Conservation (phyloP, 2,329 filamentous ascomycete genomes). For the Reticulascus tulasneorum region DNA sequence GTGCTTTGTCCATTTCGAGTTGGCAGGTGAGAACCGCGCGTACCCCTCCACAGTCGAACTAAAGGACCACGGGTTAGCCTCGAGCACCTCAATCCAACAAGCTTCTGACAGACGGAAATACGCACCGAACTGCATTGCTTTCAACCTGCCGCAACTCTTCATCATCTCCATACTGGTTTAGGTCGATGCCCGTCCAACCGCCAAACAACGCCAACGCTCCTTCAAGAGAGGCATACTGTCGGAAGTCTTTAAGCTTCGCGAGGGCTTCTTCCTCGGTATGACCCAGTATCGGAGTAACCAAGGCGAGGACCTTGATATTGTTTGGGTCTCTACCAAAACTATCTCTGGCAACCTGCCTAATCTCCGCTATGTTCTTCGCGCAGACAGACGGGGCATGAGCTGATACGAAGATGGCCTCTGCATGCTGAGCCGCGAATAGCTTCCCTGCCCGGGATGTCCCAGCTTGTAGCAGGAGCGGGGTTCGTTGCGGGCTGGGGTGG, state of each 20-base stretch:
- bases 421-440: conserved; percentile 64
- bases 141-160: conserved; percentile 60
- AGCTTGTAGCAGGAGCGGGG: conserved; percentile 66
- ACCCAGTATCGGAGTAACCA: conserved; percentile 63
- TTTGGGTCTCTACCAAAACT: conserved; percentile 53
- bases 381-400: conserved; percentile 61
- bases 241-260: conserved; percentile 59
- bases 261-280: conserved; percentile 62
- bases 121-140: conserved; percentile 53
- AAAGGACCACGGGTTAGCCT: conserved; percentile 3
- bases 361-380: conserved; percentile 58
- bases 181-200: conserved; percentile 64
- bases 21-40: conserved; percentile 52
- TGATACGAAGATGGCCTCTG: conserved; percentile 67
- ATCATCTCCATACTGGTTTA: conserved; percentile 58
- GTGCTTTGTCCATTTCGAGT: conserved; percentile 68
- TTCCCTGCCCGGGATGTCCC: conserved; percentile 65
- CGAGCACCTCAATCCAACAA: not conserved
- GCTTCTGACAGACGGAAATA: not conserved
- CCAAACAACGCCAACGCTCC: conserved; percentile 69
- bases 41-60: conserved; percentile 53
- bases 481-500: conserved; percentile 63
- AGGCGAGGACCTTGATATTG: conserved; percentile 64
- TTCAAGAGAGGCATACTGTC: conserved; percentile 55
- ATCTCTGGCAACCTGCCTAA: conserved; percentile 50